These are phyloP conservation scores for Aristolochia californica DNA, from an alignment of 164 flowering plant genomes.

Conservation along the genomic window DNA sequence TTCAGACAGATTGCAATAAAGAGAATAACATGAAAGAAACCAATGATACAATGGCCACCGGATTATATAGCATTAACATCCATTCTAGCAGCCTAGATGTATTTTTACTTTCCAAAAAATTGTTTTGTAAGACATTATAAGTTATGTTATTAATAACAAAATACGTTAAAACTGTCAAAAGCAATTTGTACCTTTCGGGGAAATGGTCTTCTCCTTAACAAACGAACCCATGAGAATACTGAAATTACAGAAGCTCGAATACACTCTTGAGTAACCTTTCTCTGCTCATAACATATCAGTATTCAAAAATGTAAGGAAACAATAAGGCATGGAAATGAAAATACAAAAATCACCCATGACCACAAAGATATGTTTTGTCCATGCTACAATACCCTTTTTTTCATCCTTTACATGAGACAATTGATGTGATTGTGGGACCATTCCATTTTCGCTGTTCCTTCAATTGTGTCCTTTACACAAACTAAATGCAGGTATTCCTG, in stretches of 20 bases:
- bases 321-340: not conserved
- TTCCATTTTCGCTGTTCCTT: not conserved
- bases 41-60: no score
- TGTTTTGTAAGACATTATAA: not conserved
- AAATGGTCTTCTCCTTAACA: constrained; percentile 13
- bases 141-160: not conserved
- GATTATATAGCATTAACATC: no score
- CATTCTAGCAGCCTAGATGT: not conserved
- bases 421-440: not conserved
- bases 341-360: not conserved
- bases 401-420: constrained; percentile 4
- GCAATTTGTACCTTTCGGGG: constrained; percentile 4
- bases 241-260: constrained; percentile 1
- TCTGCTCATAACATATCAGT: constrained; percentile 6
- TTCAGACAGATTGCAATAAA: no score
- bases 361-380: not conserved
- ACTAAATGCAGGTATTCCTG: no score
- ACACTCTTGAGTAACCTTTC: not conserved
- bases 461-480: not conserved
- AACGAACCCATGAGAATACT: constrained; percentile 6
- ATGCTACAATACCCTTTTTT: not conserved
- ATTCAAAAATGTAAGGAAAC: not conserved
- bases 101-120: not conserved
- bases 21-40: no score
- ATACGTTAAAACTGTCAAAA: not conserved